Evolutionary conservation across 345 rosid species (phyloP), one percentile per base, ranked within the genome.

Genomic region (Murraya paniculata): DNA sequence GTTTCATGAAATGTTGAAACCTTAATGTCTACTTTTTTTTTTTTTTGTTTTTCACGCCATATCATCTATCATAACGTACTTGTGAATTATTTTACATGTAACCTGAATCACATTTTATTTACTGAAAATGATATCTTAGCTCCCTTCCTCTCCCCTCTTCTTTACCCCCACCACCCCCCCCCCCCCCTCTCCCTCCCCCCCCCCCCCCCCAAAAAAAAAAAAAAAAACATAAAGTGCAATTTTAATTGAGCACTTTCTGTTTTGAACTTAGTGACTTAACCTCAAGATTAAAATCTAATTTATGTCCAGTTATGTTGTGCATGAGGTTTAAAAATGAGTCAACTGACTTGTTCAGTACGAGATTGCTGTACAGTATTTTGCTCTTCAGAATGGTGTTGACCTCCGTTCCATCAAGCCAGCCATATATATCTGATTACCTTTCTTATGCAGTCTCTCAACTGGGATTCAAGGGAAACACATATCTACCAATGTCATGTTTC

Each of bases 401-500:
- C 11, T 36, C 30, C 16, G 9, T 27, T 73, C 10, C 3, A 25
- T 8, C 35, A 10, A 31, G 59, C 62, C 16, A 31, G 59, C 62
- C 16, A 53, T 72, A 30, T 1, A 31, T 58, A 77, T 21, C 61
- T 61, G 28, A 79, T 53, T 50, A 27, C 28, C 24, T 39, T 48
- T 56, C 25, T 75, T 48, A 68, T 61, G 77, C 88, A 92, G 97
- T 36, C 45, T 25, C 72, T 77, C 64, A 84, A 82, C 38, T 85
- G 92, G 93, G 92, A 88, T 85, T 78, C 88, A 14, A 87, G 82
- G n/a, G 85, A 72, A 64, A 82, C 93, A 0, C 86, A 81, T 57
- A 22, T 77, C 57, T 92, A 91, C 64, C 89, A 84, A 1, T 94
- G 98, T 68, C 81, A 92, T 78, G 90, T 91, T 59, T 83, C 83